These are phyloP conservation scores for Euphorbia schlechtendalii DNA, from an alignment of 441 rosid species.

Conservation along the genomic window DNA sequence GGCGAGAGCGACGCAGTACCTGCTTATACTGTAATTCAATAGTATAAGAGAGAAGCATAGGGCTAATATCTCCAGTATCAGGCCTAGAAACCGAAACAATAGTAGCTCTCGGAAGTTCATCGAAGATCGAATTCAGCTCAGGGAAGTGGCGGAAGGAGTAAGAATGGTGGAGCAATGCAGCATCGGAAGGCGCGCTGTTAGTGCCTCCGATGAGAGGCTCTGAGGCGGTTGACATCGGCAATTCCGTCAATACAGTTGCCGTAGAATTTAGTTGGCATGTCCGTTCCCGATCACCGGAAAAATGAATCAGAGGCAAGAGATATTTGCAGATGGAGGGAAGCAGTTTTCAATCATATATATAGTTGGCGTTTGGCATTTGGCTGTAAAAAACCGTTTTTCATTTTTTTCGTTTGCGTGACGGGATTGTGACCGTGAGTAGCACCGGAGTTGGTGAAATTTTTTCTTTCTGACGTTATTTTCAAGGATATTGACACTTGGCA, in stretches of 20 bases:
- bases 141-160: conserved; percentile 44
- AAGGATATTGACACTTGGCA: too few relatives aligned
- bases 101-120: conserved; percentile 68
- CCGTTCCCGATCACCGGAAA: conserved; percentile 12
- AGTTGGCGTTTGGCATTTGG: not conserved
- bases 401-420: too few relatives aligned
- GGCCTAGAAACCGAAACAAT: conserved; percentile 82
- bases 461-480: too few relatives aligned
- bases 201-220: conserved; percentile 49
- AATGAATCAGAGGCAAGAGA: conserved; percentile 2
- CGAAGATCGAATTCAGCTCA: conserved; percentile 53
- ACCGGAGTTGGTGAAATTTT: too few relatives aligned
- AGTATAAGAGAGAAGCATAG: conserved; percentile 76
- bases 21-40: conserved; percentile 85
- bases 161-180: conserved; percentile 25
- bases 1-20: conserved; percentile 26
- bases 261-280: conserved; percentile 21
- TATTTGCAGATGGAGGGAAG: conserved; percentile 5
- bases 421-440: too few relatives aligned
- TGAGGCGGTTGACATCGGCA: conserved; percentile 33
- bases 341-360: conserved; percentile 10
- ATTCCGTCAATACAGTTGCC: conserved; percentile 14
- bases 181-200: conserved; percentile 31
- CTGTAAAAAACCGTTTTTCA: not conserved
- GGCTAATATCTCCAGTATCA: conserved; percentile 86